Evolutionary conservation across 208 protist species (phyloP), one percentile per base, ranked within the genome.

Genomic region (Leishmania braziliensis): DNA sequence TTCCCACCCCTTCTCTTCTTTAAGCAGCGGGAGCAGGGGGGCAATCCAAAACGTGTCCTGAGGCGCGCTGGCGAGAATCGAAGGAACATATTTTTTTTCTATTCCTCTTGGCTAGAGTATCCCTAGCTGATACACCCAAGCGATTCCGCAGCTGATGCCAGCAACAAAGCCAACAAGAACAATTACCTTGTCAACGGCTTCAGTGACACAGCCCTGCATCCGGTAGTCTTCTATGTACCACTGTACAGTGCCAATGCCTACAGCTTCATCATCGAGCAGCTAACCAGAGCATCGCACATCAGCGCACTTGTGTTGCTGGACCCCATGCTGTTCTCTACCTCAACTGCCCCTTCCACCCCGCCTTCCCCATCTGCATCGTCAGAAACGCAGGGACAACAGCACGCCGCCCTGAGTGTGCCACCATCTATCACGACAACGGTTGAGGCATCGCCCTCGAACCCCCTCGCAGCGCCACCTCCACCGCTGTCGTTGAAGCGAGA

Each of bases 151-250:
- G 50, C 26, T 58, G 43, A 29, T 36, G 48, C 29, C 73, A 48
- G 18, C 33, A 77, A 48, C 46, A 60, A 50, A 18, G 20, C 36
- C 43, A 48, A 48, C 43, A 48, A 3, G 14, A 72, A n/a, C 51
- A 58, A 56, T 62, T 26, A 72, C 14, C 33, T 26, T 51, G 8
- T 18, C 43, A 50, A 29, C 29, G 6, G 29, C 62, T 39, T 43
- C 70, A 36, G 50, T 51, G 9, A 48, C n/a, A 23, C 43, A 50
- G 50, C 46, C 26, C 10, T 12, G 48, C 39, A 1, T 18, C 70
- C 70, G 26, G 70, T 48, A 14, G 77, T 84, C 65, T 80, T 75
- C 23, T 80, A 71, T 54, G 75, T 80, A 4, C 81, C 81, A 29
- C 81, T 46, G n/a, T 84, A 84, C 56, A 74, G 80, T 6, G 80